phyloP scores from a whole-genome alignment of 495 filamentous ascomycete species.

The Aspergillus homomorphus region DNA sequence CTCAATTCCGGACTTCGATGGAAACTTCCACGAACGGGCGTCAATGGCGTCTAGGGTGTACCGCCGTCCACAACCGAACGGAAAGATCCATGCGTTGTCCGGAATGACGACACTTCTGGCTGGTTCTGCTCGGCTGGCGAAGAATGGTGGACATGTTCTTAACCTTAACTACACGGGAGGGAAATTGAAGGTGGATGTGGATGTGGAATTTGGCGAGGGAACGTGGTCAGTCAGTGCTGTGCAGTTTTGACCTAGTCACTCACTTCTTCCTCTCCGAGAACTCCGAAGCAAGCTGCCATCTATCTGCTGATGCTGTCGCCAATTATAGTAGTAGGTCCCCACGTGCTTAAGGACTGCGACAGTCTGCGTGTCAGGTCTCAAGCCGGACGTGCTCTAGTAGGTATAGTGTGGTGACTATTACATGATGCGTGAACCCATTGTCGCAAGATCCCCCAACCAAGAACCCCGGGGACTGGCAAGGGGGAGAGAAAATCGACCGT shows the following conservation, averaged over 20 bases:
- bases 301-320: too few relatives aligned
- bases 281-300: too few relatives aligned
- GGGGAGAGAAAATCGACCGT: too few relatives aligned
- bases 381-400: background rate
- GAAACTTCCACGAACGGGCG: conserved; percentile 1
- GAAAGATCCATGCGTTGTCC: background rate
- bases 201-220: background rate
- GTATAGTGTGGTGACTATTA: too few relatives aligned
- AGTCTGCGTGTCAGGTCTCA: background rate
- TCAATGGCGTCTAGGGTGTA: background rate
- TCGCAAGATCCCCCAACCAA: too few relatives aligned
- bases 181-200: background rate
- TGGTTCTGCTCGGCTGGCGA: background rate
- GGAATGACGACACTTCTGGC: background rate
- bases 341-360: background rate
- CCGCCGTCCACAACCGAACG: background rate
- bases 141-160: background rate
- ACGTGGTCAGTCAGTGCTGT: background rate
- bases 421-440: too few relatives aligned
- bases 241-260: too few relatives aligned
- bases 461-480: too few relatives aligned
- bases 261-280: too few relatives aligned
- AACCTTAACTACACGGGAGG: background rate
- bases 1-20: background rate
- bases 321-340: background rate